Percentiles rank a stretch among this genome's conserved stretches.
phyloP scores from a whole-genome alignment of 176 grass and related monocot genomes.

The barley (Hordeum vulgare) region MorexV3_pseudomolecules_assembly NC_058518.1:236927929-236928428 shows the following conservation, averaged over 20 bases:
- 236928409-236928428: neutral
- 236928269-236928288: neutral
- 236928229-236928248: neutral
- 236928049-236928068: neutral
- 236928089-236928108: neutral
- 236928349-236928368: neutral
- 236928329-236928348: neutral
- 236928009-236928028: too few species aligned
- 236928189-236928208: neutral
- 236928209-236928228: neutral
- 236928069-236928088: neutral
- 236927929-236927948: too few species aligned
- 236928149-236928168: neutral
- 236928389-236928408: neutral
- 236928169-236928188: neutral
- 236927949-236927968: too few species aligned
- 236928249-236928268: neutral
- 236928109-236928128: constrained; percentile 18
- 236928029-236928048: too few species aligned
- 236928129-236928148: constrained; percentile 7
- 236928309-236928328: neutral
- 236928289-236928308: neutral
- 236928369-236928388: neutral
- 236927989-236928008: too few species aligned
- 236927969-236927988: too few species aligned